phyloP scores from a whole-genome alignment of 1,284 basidiomycete species.

The Puccinia novopanici region DNA sequence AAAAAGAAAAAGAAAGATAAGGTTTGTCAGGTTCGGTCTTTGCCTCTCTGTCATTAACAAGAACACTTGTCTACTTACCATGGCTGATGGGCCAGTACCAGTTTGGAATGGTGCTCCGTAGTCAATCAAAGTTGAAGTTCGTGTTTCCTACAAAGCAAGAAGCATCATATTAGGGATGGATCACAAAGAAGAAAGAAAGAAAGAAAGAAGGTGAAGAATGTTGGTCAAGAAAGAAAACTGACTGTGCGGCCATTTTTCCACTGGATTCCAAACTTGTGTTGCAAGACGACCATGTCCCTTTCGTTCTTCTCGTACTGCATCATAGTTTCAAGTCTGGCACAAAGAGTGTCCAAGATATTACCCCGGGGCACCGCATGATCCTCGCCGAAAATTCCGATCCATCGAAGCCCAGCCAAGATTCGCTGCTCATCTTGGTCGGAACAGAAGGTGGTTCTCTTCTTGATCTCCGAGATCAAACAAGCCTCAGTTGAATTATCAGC shows the following conservation, averaged over 20 bases:
- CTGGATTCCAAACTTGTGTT: slow-evolving; percentile 92
- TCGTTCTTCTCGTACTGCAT: slow-evolving; percentile 90
- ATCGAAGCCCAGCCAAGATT: slow-evolving; percentile 82
- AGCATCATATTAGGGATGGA: slow-evolving; percentile 47
- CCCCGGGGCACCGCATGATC: slow-evolving; percentile 69
- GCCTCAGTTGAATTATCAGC: slow-evolving; percentile 71
- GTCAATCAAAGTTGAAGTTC: slow-evolving; percentile 88
- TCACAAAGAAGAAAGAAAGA: slow-evolving; percentile 50
- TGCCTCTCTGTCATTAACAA: neutral
- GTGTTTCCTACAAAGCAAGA: slow-evolving; percentile 67
- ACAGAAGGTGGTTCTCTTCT: slow-evolving; percentile 72
- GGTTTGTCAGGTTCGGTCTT: neutral
- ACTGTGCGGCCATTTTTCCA: slow-evolving; percentile 78
- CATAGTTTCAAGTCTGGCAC: slow-evolving; percentile 82
- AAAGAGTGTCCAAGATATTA: slow-evolving; percentile 91
- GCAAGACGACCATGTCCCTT: slow-evolving; percentile 93
- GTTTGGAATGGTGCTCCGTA: slow-evolving; percentile 72
- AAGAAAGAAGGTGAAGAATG: slow-evolving; percentile 13
- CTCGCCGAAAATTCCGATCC: slow-evolving; percentile 87
- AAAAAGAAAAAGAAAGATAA: neutral
- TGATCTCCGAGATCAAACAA: slow-evolving; percentile 75
- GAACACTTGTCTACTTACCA: slow-evolving; percentile 67
- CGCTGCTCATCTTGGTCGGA: slow-evolving; percentile 69
- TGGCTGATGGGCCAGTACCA: slow-evolving; percentile 77
- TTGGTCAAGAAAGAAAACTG: neutral